Evolutionary conservation across 208 protist species (phyloP).

Genomic region (Balamuthia mandrillaris): DNA sequence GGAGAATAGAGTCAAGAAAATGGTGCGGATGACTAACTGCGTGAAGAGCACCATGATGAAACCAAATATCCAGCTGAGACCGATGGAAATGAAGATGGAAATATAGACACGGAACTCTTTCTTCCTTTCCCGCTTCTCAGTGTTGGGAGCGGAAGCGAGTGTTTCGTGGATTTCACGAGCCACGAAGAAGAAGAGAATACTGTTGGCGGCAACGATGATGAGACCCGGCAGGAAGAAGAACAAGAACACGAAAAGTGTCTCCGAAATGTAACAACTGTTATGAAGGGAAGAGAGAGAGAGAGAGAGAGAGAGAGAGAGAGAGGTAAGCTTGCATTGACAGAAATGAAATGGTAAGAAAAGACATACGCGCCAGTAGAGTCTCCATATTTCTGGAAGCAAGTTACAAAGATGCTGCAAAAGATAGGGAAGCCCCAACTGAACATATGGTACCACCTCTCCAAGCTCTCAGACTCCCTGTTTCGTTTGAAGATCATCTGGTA

Average conservation of each 20-base stretch:
- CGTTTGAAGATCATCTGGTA: conserved; percentile 58
- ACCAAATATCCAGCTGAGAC: conserved; percentile 56
- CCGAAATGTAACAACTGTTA: conserved; percentile 57
- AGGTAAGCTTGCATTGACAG: not conserved
- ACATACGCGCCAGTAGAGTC: conserved; percentile 42
- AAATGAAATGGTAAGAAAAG: not conserved
- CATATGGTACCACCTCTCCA: conserved; percentile 58
- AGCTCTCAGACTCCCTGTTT: conserved; percentile 54
- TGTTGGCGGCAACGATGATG: conserved; percentile 52
- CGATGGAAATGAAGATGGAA: conserved; percentile 58
- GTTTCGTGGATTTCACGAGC: conserved; percentile 60
- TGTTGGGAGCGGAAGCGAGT: conserved; percentile 42
- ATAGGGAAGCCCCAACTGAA: conserved; percentile 49
- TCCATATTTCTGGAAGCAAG: conserved; percentile 48
- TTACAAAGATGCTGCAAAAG: conserved; percentile 34
- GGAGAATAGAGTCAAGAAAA: conserved; percentile 60
- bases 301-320: too few species aligned
- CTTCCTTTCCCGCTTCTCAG: conserved; percentile 50
- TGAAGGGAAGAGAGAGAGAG: not conserved
- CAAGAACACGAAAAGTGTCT: conserved; percentile 48
- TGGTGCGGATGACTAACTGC: conserved; percentile 24
- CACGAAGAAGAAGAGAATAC: conserved; percentile 59
- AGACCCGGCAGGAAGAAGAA: conserved; percentile 60
- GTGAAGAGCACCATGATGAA: conserved; percentile 59
- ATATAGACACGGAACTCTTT: conserved; percentile 62